Conservation (phyloP, 306 rosid genomes). For the Oxytropis ochrocephala region DNA sequence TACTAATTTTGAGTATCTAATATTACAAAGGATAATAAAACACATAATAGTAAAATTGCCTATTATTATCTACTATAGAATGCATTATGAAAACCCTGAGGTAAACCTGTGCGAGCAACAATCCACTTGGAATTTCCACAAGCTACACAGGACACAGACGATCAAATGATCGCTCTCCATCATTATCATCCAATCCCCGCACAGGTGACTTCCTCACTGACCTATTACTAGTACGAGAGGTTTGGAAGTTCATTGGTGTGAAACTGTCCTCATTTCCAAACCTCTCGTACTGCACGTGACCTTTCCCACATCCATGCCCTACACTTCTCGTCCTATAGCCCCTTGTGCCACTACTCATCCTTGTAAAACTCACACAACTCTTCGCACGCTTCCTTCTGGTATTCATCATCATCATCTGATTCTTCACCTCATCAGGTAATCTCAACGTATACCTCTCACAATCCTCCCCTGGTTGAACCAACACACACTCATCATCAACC, state of each 20-base stretch:
- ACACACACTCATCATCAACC: not conserved
- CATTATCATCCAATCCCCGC: not conserved
- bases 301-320: conserved; percentile 20
- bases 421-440: conserved; percentile 37
- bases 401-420: not conserved
- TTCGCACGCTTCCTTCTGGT: conserved; percentile 34
- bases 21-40: not conserved
- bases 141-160: not conserved
- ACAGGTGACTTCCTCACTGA: not conserved
- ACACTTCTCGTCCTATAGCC: conserved; percentile 47
- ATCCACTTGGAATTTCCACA: not conserved
- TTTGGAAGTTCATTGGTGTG: not conserved
- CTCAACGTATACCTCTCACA: conserved; percentile 60
- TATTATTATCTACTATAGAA: not conserved
- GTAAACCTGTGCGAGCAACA: not conserved
- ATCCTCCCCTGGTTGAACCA: conserved; percentile 29
- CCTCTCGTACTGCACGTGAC: conserved; percentile 14
- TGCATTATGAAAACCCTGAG: not conserved
- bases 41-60: not conserved
- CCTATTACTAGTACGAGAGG: too few relatives aligned
- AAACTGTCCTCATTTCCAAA: conserved; percentile 21
- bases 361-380: conserved; percentile 43
- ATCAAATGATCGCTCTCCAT: not conserved
- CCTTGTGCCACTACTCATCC: conserved; percentile 43
- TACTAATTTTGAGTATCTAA: too few relatives aligned